phyloP scores from a whole-genome alignment of 441 rosid genomes.

The Pelargonium australe region DNA sequence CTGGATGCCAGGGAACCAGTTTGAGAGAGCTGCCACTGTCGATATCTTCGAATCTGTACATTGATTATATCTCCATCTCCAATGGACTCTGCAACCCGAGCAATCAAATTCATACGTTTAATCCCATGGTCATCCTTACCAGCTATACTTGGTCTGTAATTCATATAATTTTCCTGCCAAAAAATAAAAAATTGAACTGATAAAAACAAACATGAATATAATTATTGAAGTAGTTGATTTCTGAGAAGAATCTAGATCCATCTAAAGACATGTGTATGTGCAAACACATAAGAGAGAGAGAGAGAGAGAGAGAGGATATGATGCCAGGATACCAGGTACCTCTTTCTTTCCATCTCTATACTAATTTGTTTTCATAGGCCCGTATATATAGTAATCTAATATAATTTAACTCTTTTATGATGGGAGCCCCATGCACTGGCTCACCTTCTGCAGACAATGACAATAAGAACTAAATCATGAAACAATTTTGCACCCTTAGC shows the following conservation, averaged over 20 bases:
- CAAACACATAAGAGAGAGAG: not conserved
- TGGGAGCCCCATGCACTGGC: too few relatives aligned
- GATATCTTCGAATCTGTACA: conserved; percentile 90
- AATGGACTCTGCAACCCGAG: conserved; percentile 92
- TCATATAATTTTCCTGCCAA: conserved; percentile 89
- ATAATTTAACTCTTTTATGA: too few relatives aligned
- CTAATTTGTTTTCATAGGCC: too few relatives aligned
- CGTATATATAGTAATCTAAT: too few relatives aligned
- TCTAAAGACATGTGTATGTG: not conserved
- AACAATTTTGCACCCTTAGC: too few relatives aligned
- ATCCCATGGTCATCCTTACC: conserved; percentile 67
- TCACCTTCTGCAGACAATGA: too few relatives aligned
- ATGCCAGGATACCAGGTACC: too few relatives aligned
- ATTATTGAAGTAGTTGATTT: too few relatives aligned
- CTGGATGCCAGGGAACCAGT: conserved; percentile 67
- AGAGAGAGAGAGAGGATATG: not conserved
- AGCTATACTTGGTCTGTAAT: conserved; percentile 63
- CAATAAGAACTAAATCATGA: too few relatives aligned
- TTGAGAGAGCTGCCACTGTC: conserved; percentile 93
- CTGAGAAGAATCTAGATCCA: too few relatives aligned
- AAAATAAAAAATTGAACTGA: conserved; percentile 11
- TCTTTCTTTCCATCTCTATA: too few relatives aligned
- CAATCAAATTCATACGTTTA: conserved; percentile 66
- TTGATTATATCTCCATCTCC: conserved; percentile 85
- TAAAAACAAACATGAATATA: not conserved